A percentile compares a stretch with the other conserved stretches of the same genome.
These are phyloP conservation scores for Cetraspora pellucida DNA, from an alignment of 192 early-diverging fungal genomes.

Conservation along the genomic window DNA sequence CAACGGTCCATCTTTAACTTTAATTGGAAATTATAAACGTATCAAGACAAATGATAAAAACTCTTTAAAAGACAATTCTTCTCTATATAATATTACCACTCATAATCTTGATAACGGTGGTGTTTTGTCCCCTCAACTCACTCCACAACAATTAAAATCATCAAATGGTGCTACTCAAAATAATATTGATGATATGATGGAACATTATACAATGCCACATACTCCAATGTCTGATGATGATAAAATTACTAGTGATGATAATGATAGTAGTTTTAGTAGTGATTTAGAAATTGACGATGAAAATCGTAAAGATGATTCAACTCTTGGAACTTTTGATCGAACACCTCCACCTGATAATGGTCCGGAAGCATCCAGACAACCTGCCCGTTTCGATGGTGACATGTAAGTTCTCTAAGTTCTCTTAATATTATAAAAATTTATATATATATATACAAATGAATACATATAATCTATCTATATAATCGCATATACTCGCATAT, in stretches of 20 bases:
- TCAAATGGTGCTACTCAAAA: background rate
- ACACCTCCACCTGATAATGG: constrained; percentile 15
- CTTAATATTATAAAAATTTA: too few relatives aligned
- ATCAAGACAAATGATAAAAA: background rate
- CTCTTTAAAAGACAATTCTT: background rate
- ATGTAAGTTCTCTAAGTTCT: constrained; percentile 19
- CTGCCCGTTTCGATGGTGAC: constrained; percentile 24
- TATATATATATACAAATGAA: too few relatives aligned
- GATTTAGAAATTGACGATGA: background rate
- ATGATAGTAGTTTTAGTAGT: constrained; percentile 9
- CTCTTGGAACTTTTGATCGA: background rate
- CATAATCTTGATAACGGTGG: background rate
- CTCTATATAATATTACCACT: background rate
- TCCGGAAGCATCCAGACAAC: constrained; percentile 25
- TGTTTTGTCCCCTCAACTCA: background rate
- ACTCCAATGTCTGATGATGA: background rate
- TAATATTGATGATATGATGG: background rate
- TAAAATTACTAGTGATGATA: background rate
- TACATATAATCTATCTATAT: too few relatives aligned
- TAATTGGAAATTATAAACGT: constrained; percentile 6
- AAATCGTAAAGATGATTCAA: background rate
- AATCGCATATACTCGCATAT: too few relatives aligned
- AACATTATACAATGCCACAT: background rate
- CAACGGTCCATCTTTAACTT: background rate
- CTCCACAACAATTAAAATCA: background rate